phyloP scores from a whole-genome alignment of 768 basidiomycete species.

The Hemileccinum impolitum region DNA sequence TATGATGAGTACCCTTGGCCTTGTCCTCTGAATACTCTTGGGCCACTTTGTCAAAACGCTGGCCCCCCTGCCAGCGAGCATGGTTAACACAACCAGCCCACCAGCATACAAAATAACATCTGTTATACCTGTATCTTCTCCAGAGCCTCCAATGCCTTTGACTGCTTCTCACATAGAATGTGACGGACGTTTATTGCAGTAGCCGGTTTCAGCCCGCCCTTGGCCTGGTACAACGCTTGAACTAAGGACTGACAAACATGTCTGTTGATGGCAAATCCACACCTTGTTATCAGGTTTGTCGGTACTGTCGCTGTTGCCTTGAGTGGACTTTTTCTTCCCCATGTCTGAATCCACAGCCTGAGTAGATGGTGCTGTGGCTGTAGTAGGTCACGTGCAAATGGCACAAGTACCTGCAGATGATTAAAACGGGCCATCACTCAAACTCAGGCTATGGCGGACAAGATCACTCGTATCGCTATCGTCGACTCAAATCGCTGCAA shows the following conservation, averaged over 20 bases:
- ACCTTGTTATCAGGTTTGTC: conserved; percentile 27
- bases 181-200: conserved; percentile 84
- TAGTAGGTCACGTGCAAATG: conserved; percentile 20
- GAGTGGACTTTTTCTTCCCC: conserved; percentile 31
- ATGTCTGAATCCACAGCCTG: neutral
- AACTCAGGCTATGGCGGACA: conserved; percentile 67
- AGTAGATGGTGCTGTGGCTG: no score
- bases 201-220: conserved; percentile 68
- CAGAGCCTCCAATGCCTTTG: conserved; percentile 73
- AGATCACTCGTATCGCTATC: conserved; percentile 97
- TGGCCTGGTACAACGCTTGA: conserved; percentile 35
- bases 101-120: neutral
- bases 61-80: conserved; percentile 52
- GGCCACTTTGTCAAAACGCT: conserved; percentile 84
- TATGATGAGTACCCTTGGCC: conserved; percentile 58
- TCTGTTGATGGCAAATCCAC: neutral
- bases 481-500: conserved; percentile 91
- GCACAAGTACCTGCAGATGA: no score
- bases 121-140: conserved; percentile 67
- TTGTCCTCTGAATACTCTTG: conserved; percentile 92
- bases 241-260: neutral
- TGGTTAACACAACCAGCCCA: neutral
- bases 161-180: conserved; percentile 85
- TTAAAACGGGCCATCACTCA: neutral
- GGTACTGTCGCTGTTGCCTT: conserved; percentile 9